Conservation (phyloP, 208 protist species). For the Leishmania gerbilli region DNA sequence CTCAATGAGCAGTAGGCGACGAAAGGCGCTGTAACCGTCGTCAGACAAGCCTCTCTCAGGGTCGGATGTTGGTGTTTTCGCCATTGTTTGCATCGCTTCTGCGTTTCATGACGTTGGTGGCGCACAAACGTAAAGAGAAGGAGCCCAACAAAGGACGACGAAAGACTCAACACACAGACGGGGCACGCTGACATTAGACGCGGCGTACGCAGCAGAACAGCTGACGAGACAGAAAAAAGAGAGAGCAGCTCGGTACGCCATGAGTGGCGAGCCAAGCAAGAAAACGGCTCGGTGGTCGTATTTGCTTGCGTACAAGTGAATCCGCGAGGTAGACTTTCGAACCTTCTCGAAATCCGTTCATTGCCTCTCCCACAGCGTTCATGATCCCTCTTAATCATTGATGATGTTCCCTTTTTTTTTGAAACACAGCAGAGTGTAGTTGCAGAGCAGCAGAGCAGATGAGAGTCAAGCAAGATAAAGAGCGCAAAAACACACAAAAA, state of each 20-base stretch:
- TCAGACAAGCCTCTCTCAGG: neutral
- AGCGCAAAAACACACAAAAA: neutral
- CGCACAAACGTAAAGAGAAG: neutral
- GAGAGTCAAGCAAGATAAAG: neutral
- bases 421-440: neutral
- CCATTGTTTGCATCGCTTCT: neutral
- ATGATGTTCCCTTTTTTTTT: neutral
- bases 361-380: neutral
- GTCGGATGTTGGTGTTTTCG: neutral
- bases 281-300: neutral
- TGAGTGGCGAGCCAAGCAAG: neutral
- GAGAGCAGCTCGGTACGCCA: neutral
- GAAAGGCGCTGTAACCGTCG: neutral
- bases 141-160: neutral
- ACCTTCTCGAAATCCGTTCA: neutral
- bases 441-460: neutral
- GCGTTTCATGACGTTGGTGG: neutral
- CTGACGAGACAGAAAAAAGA: neutral
- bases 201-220: neutral
- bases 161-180: neutral
- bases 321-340: neutral
- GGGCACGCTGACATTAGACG: neutral
- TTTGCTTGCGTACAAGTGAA: neutral
- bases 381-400: too few species aligned
- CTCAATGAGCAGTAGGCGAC: conserved; percentile 33